phyloP scores from a whole-genome alignment of 306 rosid species.

The Prunus salicina region DNA sequence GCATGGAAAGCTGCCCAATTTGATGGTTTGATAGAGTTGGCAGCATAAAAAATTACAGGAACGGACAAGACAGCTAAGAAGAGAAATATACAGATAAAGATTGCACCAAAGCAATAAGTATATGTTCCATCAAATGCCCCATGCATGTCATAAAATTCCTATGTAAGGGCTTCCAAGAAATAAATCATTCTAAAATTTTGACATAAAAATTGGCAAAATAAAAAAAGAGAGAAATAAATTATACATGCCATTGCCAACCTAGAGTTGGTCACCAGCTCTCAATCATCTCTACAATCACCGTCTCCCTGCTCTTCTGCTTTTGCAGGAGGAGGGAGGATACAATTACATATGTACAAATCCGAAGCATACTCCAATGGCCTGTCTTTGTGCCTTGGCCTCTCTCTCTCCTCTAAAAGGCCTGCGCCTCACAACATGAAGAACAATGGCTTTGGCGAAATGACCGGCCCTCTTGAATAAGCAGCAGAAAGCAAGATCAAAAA shows the following conservation, averaged over 20 bases:
- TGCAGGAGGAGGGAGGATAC: conserved; percentile 55
- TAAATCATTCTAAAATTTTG: conserved; percentile 35
- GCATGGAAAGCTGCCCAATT: too few species aligned
- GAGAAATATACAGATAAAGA: neutral
- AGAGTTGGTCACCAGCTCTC: conserved; percentile 52
- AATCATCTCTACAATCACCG: conserved; percentile 61
- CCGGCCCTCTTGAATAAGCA: conserved; percentile 32
- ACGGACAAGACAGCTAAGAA: neutral
- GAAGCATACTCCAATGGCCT: conserved; percentile 28
- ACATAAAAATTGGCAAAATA: conserved; percentile 11
- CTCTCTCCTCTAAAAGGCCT: conserved; percentile 12
- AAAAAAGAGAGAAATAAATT: conserved; percentile 8
- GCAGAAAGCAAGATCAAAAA: conserved; percentile 44
- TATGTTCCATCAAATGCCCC: conserved; percentile 27
- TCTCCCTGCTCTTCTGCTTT: conserved; percentile 65
- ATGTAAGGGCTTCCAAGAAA: conserved; percentile 31
- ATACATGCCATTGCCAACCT: conserved; percentile 47
- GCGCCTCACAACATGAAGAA: conserved; percentile 22
- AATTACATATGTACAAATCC: conserved; percentile 70
- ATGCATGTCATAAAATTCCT: conserved; percentile 34
- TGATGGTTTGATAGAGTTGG: too few species aligned
- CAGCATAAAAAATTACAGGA: too few species aligned
- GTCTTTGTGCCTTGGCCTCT: conserved; percentile 27
- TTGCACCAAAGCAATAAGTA: neutral
- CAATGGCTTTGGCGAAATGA: conserved; percentile 17